Conservation (phyloP, 2,329 filamentous ascomycete genomes). For the Aspergillus transmontanensis region DNA sequence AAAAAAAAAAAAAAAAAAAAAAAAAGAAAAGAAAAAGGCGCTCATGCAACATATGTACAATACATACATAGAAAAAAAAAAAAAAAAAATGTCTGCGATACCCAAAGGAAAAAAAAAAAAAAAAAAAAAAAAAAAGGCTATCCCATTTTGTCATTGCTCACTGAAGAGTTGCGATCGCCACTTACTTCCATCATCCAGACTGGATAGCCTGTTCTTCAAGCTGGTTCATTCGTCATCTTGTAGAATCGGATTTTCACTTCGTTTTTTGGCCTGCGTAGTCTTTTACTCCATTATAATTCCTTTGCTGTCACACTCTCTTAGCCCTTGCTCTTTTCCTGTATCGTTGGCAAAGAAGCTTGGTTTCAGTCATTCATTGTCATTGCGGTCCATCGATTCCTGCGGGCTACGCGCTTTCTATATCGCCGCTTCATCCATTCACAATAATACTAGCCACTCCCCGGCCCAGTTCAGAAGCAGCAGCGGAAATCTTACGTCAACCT, state of each 20-base stretch:
- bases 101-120: no score
- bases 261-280: not conserved
- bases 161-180: conserved; percentile 15
- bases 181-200: conserved; percentile 14
- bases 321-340: not conserved
- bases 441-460: not conserved
- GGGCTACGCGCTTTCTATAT: not conserved
- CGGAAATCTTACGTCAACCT: conserved; percentile 5
- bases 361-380: not conserved
- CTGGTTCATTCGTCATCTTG: conserved; percentile 11
- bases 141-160: conserved; percentile 19
- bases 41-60: conserved; percentile 14
- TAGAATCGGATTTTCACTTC: conserved; percentile 4
- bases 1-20: conserved; percentile 7
- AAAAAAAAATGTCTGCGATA: no score
- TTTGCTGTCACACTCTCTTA: not conserved
- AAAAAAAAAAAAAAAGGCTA: conserved; percentile 4
- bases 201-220: not conserved
- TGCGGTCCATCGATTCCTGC: no score
- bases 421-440: not conserved
- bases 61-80: not conserved
- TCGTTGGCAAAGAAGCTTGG: not conserved
- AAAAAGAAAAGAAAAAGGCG: not conserved
- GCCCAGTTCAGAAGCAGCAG: not conserved
- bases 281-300: not conserved